Conservation (phyloP, 306 rosid genomes). For the Cyamopsis tetragonoloba region DNA sequence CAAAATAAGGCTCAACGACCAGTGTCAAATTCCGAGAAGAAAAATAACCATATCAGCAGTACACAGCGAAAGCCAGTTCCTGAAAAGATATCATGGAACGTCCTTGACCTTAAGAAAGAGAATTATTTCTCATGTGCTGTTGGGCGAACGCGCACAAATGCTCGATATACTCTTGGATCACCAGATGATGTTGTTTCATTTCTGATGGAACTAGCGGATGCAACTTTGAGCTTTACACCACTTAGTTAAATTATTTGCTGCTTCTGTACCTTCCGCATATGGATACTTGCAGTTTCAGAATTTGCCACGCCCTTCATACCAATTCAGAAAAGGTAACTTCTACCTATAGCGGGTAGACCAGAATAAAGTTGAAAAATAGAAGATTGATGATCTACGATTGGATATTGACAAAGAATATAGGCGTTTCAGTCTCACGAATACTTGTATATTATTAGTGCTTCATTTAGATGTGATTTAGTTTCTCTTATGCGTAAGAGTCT, state of each 20-base stretch:
- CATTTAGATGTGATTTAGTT: neutral
- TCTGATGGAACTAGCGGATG: slow-evolving; percentile 49
- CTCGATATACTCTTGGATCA: slow-evolving; percentile 56
- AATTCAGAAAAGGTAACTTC: neutral
- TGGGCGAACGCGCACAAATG: slow-evolving; percentile 61
- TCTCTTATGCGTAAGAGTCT: neutral
- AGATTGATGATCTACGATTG: neutral
- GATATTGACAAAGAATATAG: slow-evolving; percentile 11
- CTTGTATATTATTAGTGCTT: slow-evolving; percentile 1
- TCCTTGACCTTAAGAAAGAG: slow-evolving; percentile 77
- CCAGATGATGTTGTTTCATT: slow-evolving; percentile 67
- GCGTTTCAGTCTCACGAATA: neutral
- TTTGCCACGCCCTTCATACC: neutral
- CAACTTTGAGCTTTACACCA: slow-evolving; percentile 24
- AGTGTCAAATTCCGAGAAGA: slow-evolving; percentile 45
- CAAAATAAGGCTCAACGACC: slow-evolving; percentile 38
- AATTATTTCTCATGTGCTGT: slow-evolving; percentile 86
- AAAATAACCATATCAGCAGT: slow-evolving; percentile 38
- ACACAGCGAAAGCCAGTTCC: slow-evolving; percentile 40
- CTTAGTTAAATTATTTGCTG: no score
- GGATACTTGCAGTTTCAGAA: neutral
- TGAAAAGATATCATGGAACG: slow-evolving; percentile 69
- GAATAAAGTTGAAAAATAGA: neutral
- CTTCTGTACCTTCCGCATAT: neutral
- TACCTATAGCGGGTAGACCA: neutral